These are phyloP conservation scores for Paraphaeosphaeria minitans DNA, from an alignment of 2,329 filamentous ascomycete genomes.

Conservation along the genomic window DNA sequence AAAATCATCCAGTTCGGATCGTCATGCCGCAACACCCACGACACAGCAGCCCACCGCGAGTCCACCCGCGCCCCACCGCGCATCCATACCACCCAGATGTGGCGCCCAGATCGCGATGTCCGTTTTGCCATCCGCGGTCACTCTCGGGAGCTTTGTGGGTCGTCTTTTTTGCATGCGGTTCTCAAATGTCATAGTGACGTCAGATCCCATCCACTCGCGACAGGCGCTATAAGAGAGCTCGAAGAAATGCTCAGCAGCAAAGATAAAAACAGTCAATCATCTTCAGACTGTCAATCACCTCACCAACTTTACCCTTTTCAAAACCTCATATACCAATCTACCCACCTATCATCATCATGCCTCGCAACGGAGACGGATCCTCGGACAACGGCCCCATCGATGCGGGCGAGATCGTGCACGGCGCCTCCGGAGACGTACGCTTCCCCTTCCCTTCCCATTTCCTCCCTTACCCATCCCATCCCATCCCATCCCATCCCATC, in stretches of 20 bases:
- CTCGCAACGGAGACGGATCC: constrained; percentile 49
- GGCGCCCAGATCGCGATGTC: background rate
- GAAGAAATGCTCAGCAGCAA: background rate
- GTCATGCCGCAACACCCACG: background rate
- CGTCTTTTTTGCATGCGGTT: background rate
- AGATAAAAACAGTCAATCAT: background rate
- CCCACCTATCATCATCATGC: too few species aligned
- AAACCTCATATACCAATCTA: constrained; percentile 2
- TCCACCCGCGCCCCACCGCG: background rate
- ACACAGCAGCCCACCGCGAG: background rate
- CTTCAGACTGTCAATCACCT: background rate
- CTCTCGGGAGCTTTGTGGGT: background rate
- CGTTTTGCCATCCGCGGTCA: background rate
- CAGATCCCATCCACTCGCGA: background rate
- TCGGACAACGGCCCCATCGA: constrained; percentile 49
- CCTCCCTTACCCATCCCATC: constrained; percentile 20
- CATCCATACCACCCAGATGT: background rate
- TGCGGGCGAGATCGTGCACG: constrained; percentile 45
- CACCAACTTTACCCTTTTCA: background rate
- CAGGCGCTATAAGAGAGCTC: background rate
- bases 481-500: too few species aligned
- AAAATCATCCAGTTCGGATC: background rate
- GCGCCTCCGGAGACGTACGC: constrained; percentile 43
- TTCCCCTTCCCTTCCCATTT: background rate
- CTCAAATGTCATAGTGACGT: constrained; percentile 3